Conservation (phyloP, 306 rosid genomes). For the Acacia melanoxylon region DNA sequence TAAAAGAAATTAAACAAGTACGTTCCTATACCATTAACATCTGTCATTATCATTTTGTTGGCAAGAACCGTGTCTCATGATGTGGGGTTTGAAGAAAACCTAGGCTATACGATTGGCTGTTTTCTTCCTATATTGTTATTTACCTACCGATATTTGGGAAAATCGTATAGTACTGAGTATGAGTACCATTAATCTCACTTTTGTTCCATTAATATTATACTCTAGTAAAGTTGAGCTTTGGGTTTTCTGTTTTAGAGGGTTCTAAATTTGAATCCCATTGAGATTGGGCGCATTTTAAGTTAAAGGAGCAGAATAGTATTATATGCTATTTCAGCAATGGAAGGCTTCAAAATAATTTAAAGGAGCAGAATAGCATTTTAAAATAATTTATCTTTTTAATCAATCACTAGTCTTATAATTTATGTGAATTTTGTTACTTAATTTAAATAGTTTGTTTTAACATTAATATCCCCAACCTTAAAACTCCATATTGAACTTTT, state of each 20-base stretch:
- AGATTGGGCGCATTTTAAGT: neutral
- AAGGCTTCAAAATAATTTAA: neutral
- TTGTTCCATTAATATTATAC: neutral
- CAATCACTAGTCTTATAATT: neutral
- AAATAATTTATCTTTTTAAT: neutral
- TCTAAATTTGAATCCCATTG: neutral
- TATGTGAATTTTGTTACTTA: too few relatives aligned
- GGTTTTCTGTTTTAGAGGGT: neutral
- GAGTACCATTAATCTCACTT: neutral
- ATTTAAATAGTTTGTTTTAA: too few relatives aligned
- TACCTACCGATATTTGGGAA: neutral
- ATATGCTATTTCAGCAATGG: neutral
- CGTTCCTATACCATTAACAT: neutral
- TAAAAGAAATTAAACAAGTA: neutral
- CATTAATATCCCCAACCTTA: too few relatives aligned
- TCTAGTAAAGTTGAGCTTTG: neutral
- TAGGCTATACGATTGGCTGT: conserved; percentile 16
- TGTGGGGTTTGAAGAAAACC: conserved; percentile 22
- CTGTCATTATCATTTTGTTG: conserved; percentile 13
- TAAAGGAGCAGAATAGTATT: neutral
- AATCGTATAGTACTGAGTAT: neutral
- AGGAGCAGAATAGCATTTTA: neutral
- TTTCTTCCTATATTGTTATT: conserved; percentile 23
- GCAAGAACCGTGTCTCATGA: conserved; percentile 31
- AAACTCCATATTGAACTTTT: neutral